Evolutionary conservation across 2,329 filamentous ascomycete species (phyloP), one percentile per base, ranked within the genome.

Genomic region (Dactylellina drechsleri): DNA sequence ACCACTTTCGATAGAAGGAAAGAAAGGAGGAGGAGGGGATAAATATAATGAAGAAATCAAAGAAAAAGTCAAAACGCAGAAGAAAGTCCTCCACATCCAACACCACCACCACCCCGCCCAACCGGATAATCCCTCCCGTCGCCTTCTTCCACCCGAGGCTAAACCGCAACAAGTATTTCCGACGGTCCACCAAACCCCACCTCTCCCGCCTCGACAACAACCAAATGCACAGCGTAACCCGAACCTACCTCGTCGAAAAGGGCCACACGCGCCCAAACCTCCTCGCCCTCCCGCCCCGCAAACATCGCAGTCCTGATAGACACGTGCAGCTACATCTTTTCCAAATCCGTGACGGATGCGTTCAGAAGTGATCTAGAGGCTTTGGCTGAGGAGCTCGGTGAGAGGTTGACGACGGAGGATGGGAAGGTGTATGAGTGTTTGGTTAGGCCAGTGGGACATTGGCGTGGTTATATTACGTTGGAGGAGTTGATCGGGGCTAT

Each of bases 401-500:
- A 66, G 31, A 50, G 20, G 10, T 4, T 45, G 2, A 50, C 15
- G 4, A 65, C 15, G 15, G 47, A 56, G 53, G 62, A 20, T 2
- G 68, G 68, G 4, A 54, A 28, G 18, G 54, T 31, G 54, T 26
- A 47, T 36, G 15, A 23, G n/a, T 16, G 62, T 4, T n/a, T 71
- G 5, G 20, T 59, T 0, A 23, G n/a, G n/a, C 15, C 13, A 1
- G 1, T 6, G 15, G 36, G 40, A 15, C 6, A 50, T 8, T 26
- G 23, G 10, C 10, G 47, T 5, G 23, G 36, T 15, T 23, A 41
- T 12, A 31, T 12, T 2, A 67, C 41, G 41, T 31, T 74, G 36
- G 49, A 62, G 41, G 56, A 59, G 12, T 74, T 62, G 61, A 53
- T 74, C 5, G 50, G 16, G 20, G 41, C 28, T 23, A 45, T 74